Conservation (phyloP, 768 basidiomycete species). For the Russula vinacea region DNA sequence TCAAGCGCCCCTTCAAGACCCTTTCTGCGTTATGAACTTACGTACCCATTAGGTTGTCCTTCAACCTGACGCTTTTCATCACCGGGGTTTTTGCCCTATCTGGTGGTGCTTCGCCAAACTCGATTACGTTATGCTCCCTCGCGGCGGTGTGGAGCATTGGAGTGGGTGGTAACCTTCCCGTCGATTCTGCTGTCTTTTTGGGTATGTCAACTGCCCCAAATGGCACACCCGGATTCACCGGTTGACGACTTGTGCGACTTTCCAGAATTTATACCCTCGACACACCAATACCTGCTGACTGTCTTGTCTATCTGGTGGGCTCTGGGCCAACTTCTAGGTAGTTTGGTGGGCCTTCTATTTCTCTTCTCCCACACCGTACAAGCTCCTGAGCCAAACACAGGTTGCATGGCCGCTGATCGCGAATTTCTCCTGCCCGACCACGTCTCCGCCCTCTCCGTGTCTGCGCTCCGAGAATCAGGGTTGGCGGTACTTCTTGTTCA, state of each 20-base stretch:
- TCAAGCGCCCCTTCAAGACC: conserved; percentile 4
- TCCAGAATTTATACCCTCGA: conserved; percentile 63
- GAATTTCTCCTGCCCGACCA: conserved; percentile 57
- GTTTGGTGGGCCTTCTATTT: conserved; percentile 36
- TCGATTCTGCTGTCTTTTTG: conserved; percentile 73
- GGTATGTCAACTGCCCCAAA: conserved; percentile 40
- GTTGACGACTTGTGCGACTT: neutral
- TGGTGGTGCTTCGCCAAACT: conserved; percentile 58
- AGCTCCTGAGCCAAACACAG: conserved; percentile 33
- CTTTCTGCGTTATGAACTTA: neutral
- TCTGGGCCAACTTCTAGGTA: conserved; percentile 65
- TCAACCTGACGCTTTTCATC: conserved; percentile 68
- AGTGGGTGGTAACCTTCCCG: conserved; percentile 70
- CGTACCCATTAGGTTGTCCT: conserved; percentile 48
- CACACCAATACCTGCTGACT: conserved; percentile 73
- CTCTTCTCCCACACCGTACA: neutral
- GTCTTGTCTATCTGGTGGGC: conserved; percentile 80
- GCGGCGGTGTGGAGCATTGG: conserved; percentile 61
- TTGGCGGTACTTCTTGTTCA: conserved; percentile 74
- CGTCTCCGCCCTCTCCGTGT: conserved; percentile 38
- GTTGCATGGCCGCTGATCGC: conserved; percentile 72
- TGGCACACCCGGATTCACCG: neutral
- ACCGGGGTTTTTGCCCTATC: conserved; percentile 63
- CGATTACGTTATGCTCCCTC: conserved; percentile 49
- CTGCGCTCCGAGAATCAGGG: conserved; percentile 56